phyloP scores from a whole-genome alignment of 2,329 filamentous ascomycete genomes.

The Aspergillus sergii region DNA sequence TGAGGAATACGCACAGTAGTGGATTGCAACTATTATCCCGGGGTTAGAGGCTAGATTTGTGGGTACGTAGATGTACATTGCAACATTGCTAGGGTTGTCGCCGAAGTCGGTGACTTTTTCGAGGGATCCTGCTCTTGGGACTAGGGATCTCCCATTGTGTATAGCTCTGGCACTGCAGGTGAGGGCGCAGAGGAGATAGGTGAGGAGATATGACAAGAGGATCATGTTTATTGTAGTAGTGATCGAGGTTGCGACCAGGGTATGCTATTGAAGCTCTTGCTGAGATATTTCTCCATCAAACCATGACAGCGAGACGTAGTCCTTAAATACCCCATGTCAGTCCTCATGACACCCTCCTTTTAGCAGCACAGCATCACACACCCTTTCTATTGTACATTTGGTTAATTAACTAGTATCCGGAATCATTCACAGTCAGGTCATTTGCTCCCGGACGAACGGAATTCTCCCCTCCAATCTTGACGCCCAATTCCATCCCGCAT shows the following conservation, averaged over 20 bases:
- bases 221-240: background rate
- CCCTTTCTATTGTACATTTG: background rate
- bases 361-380: background rate
- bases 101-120: constrained; percentile 47
- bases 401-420: too few relatives aligned
- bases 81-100: constrained; percentile 51
- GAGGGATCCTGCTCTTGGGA: constrained; percentile 16
- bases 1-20: constrained; percentile 53
- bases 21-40: constrained; percentile 57
- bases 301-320: background rate
- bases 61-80: constrained; percentile 57
- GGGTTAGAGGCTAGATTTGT: constrained; percentile 49
- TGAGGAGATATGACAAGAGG: constrained; percentile 5
- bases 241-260: rapidly evolving
- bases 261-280: background rate
- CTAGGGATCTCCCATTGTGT: background rate
- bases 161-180: constrained; percentile 11
- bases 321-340: background rate
- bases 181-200: constrained; percentile 10
- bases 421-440: background rate
- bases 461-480: background rate
- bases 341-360: background rate
- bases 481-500: constrained; percentile 1
- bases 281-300: background rate
- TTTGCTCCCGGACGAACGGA: background rate